A percentile compares a stretch with the other conserved stretches of the same genome.
Conservation (phyloP, 257 asterid species). For the Solanum lycopersicoides region DNA sequence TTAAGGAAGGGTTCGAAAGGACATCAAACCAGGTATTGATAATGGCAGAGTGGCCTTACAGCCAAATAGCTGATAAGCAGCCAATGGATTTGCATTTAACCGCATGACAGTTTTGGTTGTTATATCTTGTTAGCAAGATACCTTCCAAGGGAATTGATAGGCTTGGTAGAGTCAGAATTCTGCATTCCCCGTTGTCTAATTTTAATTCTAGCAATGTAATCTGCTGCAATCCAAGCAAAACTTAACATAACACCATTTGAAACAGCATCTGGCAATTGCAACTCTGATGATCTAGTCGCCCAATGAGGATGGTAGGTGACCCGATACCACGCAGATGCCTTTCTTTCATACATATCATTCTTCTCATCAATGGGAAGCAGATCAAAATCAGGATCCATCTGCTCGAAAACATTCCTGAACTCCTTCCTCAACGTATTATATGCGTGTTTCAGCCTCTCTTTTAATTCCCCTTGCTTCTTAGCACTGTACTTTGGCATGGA, state of each 20-base stretch:
- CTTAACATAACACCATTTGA: constrained; percentile 58
- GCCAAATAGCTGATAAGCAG: neutral
- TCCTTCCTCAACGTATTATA: constrained; percentile 62
- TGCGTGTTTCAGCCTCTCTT: constrained; percentile 87
- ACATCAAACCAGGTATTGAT: neutral
- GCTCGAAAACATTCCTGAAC: constrained; percentile 66
- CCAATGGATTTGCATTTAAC: neutral
- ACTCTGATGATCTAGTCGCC: constrained; percentile 42
- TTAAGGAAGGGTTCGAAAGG: neutral
- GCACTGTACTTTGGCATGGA: constrained; percentile 72
- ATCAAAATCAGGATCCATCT: constrained; percentile 34
- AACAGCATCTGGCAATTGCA: constrained; percentile 24
- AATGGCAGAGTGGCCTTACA: constrained; percentile 8
- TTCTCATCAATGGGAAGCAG: constrained; percentile 54
- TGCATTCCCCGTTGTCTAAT: constrained; percentile 32
- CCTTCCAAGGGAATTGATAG: constrained; percentile 61
- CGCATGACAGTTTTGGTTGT: neutral
- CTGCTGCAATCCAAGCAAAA: constrained; percentile 95
- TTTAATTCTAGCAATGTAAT: constrained; percentile 77
- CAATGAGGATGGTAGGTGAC: constrained; percentile 69
- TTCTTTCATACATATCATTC: constrained; percentile 49
- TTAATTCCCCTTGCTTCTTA: constrained; percentile 68
- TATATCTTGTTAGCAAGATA: constrained; percentile 69
- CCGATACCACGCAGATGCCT: constrained; percentile 96
- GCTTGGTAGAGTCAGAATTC: constrained; percentile 35